Percentiles rank a stretch among this genome's conserved stretches.
Conservation (phyloP, 805 yeast species). For the Wickerhamomyces canadensis region DNA sequence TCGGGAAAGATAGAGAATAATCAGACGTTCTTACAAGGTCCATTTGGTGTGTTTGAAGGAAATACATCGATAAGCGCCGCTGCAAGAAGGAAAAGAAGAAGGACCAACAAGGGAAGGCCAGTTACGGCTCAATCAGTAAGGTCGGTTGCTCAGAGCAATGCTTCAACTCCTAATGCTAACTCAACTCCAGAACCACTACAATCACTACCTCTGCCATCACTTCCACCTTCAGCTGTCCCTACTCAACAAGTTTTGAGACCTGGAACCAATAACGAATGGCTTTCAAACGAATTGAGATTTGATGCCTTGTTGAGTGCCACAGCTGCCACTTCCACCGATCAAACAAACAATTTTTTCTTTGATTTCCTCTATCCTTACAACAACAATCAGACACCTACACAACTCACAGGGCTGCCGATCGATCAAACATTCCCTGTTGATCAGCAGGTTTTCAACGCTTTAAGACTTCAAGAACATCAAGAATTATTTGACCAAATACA, state of each 20-base stretch:
- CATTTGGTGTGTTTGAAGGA: slow-evolving; percentile 77
- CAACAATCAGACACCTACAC: slow-evolving; percentile 1
- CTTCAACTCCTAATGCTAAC: neutral
- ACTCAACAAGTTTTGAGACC: too few species aligned
- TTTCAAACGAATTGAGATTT: slow-evolving; percentile 63
- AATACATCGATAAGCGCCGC: neutral
- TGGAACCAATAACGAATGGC: slow-evolving; percentile 55
- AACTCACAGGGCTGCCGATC: neutral
- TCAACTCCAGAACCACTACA: neutral
- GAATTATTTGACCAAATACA: slow-evolving; percentile 1
- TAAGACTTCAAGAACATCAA: slow-evolving; percentile 14
- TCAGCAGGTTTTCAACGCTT: slow-evolving; percentile 23
- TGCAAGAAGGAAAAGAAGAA: slow-evolving; percentile 10
- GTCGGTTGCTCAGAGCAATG: neutral
- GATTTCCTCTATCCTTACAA: slow-evolving; percentile 40
- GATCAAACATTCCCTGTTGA: slow-evolving; percentile 15
- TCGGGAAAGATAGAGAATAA: slow-evolving; percentile 33
- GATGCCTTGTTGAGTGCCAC: slow-evolving; percentile 73
- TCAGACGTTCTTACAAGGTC: slow-evolving; percentile 58
- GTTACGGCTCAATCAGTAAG: slow-evolving; percentile 10
- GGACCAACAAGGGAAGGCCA: slow-evolving; percentile 16
- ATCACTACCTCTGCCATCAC: neutral
- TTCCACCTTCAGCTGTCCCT: neutral
- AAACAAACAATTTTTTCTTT: slow-evolving; percentile 44
- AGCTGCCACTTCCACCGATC: slow-evolving; percentile 51